phyloP scores from a whole-genome alignment of 768 basidiomycete species.

The Mycena venus region DNA sequence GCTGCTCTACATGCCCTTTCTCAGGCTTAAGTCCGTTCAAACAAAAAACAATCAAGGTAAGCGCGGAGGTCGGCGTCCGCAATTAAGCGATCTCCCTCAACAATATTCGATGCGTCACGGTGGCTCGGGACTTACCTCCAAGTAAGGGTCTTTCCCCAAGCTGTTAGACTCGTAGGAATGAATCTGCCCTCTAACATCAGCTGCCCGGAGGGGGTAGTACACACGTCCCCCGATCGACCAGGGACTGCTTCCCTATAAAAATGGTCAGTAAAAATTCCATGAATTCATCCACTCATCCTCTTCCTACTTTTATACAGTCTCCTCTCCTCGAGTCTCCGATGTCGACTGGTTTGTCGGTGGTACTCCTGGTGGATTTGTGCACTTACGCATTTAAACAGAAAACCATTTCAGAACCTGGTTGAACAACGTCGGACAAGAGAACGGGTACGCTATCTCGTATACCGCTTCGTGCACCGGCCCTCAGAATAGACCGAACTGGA shows the following conservation, averaged over 20 bases:
- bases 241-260: slow-evolving; percentile 9
- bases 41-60: slow-evolving; percentile 5
- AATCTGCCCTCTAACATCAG: slow-evolving; percentile 11
- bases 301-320: not conserved
- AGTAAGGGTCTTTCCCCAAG: not conserved
- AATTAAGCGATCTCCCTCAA: not conserved
- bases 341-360: too few relatives aligned
- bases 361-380: not conserved
- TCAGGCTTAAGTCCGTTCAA: slow-evolving; percentile 7
- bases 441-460: slow-evolving; percentile 20
- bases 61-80: slow-evolving; percentile 8
- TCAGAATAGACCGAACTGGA: slow-evolving; percentile 42
- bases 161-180: slow-evolving; percentile 18
- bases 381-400: not conserved
- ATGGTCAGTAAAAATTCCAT: not conserved
- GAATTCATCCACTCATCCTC: not conserved
- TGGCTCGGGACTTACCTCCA: slow-evolving; percentile 1
- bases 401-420: slow-evolving; percentile 31
- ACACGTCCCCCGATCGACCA: not conserved
- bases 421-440: slow-evolving; percentile 32
- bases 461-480: slow-evolving; percentile 36
- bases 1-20: not conserved
- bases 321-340: not conserved
- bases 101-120: not conserved
- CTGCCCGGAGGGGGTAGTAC: slow-evolving; percentile 9